phyloP scores from a whole-genome alignment of 495 filamentous ascomycete genomes.

The Achaetomiella virescens region DNA sequence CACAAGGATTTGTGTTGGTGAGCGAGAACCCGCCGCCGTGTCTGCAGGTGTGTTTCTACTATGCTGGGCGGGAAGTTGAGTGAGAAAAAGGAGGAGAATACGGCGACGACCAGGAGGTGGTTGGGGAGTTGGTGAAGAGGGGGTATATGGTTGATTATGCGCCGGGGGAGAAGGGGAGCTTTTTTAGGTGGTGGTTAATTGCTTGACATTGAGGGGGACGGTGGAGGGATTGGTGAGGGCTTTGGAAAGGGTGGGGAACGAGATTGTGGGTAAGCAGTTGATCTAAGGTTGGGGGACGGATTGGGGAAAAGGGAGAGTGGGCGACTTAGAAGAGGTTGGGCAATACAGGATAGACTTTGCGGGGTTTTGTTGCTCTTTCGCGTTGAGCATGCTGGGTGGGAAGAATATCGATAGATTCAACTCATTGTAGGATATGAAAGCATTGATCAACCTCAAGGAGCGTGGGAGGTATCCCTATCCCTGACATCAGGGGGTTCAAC shows the following conservation, averaged over 20 bases:
- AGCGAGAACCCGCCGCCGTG: conserved; percentile 76
- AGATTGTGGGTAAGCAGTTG: conserved; percentile 23
- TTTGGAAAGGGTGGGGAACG: conserved; percentile 59
- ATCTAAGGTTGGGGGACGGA: neutral
- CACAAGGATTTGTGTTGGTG: conserved; percentile 61
- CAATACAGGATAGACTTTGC: neutral
- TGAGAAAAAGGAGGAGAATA: conserved; percentile 54
- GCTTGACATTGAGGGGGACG: conserved; percentile 62
- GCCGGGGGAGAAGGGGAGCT: conserved; percentile 68
- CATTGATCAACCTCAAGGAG: neutral
- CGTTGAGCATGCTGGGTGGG: too few relatives aligned
- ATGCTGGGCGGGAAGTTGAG: conserved; percentile 50
- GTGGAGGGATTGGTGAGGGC: conserved; percentile 70
- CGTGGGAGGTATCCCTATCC: neutral
- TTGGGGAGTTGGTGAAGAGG: conserved; percentile 54
- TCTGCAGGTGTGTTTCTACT: conserved; percentile 94
- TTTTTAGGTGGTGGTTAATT: conserved; percentile 89
- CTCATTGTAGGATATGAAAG: too few relatives aligned
- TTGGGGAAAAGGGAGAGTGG: neutral
- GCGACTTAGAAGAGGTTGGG: neutral
- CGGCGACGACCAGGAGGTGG: conserved; percentile 61
- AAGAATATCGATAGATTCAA: too few relatives aligned
- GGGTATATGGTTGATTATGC: conserved; percentile 97
- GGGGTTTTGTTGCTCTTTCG: too few relatives aligned
- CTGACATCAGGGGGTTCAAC: neutral